These are phyloP conservation scores for Debaryomycetaceae sp. DNA, from an alignment of 1,139 yeast genomes.

Conservation along the genomic window DNA sequence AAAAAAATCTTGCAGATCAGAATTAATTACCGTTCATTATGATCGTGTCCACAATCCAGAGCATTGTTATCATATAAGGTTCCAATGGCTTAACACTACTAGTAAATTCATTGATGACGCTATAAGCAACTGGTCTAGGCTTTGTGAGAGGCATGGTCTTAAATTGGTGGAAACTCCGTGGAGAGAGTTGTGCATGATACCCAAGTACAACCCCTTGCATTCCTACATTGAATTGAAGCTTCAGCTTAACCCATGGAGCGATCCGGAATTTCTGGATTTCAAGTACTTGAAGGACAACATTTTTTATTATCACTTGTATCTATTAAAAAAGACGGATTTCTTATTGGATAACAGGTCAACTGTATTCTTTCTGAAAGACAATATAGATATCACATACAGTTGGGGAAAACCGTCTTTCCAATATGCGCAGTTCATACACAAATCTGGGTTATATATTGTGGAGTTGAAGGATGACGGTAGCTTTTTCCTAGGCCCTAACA, in stretches of 20 bases:
- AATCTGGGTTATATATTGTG: slow-evolving; percentile 83
- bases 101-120: slow-evolving; percentile 86
- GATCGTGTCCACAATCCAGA: slow-evolving; percentile 93
- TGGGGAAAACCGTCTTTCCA: slow-evolving; percentile 89
- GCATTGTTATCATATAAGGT: slow-evolving; percentile 85
- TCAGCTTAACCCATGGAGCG: slow-evolving; percentile 65
- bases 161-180: slow-evolving; percentile 91
- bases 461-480: slow-evolving; percentile 82
- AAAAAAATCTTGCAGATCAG: slow-evolving; percentile 70
- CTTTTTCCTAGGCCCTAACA: slow-evolving; percentile 77
- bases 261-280: slow-evolving; percentile 52
- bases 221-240: slow-evolving; percentile 70
- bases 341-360: slow-evolving; percentile 81
- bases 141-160: slow-evolving; percentile 84
- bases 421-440: slow-evolving; percentile 86
- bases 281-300: slow-evolving; percentile 44
- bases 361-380: slow-evolving; percentile 48
- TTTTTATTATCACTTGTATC: slow-evolving; percentile 59
- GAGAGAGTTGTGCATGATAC: slow-evolving; percentile 77
- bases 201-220: slow-evolving; percentile 79
- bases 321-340: slow-evolving; percentile 69
- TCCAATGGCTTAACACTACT: slow-evolving; percentile 93
- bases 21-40: slow-evolving; percentile 77
- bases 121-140: slow-evolving; percentile 74
- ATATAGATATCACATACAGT: slow-evolving; percentile 65